A percentile compares a stretch with the other conserved stretches of the same genome.
These are phyloP conservation scores for Fusarium protoensiforme DNA, from an alignment of 2,329 filamentous ascomycete genomes.

Conservation along the genomic window DNA sequence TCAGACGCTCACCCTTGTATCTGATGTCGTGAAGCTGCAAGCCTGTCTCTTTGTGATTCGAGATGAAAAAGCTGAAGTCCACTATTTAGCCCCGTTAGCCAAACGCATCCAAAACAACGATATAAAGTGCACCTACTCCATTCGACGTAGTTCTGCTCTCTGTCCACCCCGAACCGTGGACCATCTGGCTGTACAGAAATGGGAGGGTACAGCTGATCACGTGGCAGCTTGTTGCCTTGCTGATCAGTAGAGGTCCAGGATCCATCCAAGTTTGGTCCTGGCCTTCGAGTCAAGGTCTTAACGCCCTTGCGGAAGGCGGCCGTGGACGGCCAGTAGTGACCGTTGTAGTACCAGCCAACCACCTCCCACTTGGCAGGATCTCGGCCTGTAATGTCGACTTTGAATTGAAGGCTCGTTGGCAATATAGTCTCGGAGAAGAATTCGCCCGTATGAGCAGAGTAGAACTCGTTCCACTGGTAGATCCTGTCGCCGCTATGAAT, in stretches of 20 bases:
- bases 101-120: accelerated
- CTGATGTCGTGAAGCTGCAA: conserved; percentile 62
- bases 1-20: conserved; percentile 64
- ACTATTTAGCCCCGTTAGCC: conserved; percentile 49
- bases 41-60: conserved; percentile 59
- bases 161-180: conserved; percentile 16
- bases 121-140: conserved; percentile 14
- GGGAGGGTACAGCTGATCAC: conserved; percentile 11
- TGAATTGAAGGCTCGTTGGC: conserved; percentile 57
- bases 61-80: conserved; percentile 59
- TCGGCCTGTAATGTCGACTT: conserved; percentile 60
- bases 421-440: conserved; percentile 56
- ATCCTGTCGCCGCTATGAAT: conserved; percentile 55
- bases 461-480: conserved; percentile 61
- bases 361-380: conserved; percentile 63
- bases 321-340: conserved; percentile 61
- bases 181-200: conserved; percentile 18
- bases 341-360: conserved; percentile 65
- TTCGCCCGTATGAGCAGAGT: conserved; percentile 46
- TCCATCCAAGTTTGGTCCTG: conserved; percentile 18
- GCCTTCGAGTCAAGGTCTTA: not conserved
- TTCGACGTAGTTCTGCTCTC: conserved; percentile 22
- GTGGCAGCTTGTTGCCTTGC: not conserved
- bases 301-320: conserved; percentile 44
- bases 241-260: conserved; percentile 22